A percentile compares a stretch with the other conserved stretches of the same genome.
These are phyloP conservation scores for Stylonectria norvegica DNA, from an alignment of 2,329 filamentous ascomycete species.

Conservation along the genomic window DNA sequence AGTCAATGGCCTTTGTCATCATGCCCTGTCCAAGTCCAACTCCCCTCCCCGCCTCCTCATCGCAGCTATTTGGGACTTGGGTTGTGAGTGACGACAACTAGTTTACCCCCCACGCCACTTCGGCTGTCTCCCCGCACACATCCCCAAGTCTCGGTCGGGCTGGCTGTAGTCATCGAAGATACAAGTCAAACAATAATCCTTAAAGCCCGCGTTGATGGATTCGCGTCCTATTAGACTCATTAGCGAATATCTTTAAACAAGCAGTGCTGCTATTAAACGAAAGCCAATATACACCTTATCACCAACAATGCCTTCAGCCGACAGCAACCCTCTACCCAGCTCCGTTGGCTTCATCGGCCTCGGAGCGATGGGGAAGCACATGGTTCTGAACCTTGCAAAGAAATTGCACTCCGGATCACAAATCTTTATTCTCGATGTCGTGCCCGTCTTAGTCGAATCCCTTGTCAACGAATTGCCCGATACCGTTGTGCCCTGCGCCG, in stretches of 20 bases:
- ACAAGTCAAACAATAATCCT: neutral
- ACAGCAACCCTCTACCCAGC: neutral
- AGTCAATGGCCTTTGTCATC: neutral
- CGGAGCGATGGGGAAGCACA: neutral
- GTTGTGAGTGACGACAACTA: neutral
- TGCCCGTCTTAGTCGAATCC: neutral
- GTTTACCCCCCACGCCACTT: neutral
- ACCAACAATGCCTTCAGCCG: neutral
- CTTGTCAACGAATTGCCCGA: neutral
- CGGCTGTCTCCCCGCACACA: neutral
- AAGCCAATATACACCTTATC: neutral
- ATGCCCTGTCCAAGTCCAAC: neutral
- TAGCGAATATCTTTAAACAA: neutral
- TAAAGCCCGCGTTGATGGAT: neutral
- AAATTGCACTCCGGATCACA: neutral
- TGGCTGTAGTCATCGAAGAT: no score
- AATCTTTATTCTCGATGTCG: neutral
- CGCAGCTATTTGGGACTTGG: neutral
- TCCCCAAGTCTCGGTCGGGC: neutral
- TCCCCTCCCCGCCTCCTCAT: neutral
- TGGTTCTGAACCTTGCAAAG: neutral
- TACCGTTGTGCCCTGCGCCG: neutral
- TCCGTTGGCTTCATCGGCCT: neutral
- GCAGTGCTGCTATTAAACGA: no score
- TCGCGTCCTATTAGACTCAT: neutral